Base-by-base conservation (phyloP, 305 asterid species). In the Plantago coronopus region DNA sequence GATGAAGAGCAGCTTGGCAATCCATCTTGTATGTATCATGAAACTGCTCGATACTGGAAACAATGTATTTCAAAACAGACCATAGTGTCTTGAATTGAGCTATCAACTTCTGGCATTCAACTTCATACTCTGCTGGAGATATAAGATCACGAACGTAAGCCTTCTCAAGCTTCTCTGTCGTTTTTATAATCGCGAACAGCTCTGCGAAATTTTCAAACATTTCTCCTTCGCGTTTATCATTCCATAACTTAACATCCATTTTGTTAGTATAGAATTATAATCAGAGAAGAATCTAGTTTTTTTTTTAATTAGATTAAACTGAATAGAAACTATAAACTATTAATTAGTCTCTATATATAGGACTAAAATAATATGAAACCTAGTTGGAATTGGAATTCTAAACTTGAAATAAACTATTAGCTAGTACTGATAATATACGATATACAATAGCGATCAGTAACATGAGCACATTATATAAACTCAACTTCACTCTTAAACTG, bases 281-380 rank as follows among this genome's bases (percentile, higher is more conserved):
- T 66, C 83, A 95, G 97, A 87, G 97, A 90, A 90, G 97, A 74
- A n/a, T n/a, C n/a, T n/a, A n/a, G n/a, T n/a, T n/a, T n/a, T n/a
- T n/a, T n/a, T n/a, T n/a, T n/a, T n/a, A n/a, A n/a, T n/a, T n/a
- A n/a, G n/a, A n/a, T n/a, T n/a, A n/a, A n/a, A n/a, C n/a, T n/a
- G n/a, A n/a, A n/a, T n/a, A n/a, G n/a, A n/a, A n/a, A n/a, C n/a
- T n/a, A n/a, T n/a, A n/a, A n/a, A n/a, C n/a, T n/a, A n/a, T n/a
- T n/a, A n/a, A n/a, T n/a, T n/a, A n/a, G n/a, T n/a, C n/a, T n/a
- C n/a, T n/a, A n/a, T n/a, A n/a, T n/a, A n/a, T n/a, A n/a, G n/a
- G n/a, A n/a, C n/a, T n/a, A n/a, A n/a, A n/a, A n/a, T n/a, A n/a
- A n/a, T n/a, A n/a, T n/a, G n/a, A n/a, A n/a, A n/a, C n/a, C n/a